phyloP scores from a whole-genome alignment of 2,329 filamentous ascomycete species.

The Microascus cirrosus region DNA sequence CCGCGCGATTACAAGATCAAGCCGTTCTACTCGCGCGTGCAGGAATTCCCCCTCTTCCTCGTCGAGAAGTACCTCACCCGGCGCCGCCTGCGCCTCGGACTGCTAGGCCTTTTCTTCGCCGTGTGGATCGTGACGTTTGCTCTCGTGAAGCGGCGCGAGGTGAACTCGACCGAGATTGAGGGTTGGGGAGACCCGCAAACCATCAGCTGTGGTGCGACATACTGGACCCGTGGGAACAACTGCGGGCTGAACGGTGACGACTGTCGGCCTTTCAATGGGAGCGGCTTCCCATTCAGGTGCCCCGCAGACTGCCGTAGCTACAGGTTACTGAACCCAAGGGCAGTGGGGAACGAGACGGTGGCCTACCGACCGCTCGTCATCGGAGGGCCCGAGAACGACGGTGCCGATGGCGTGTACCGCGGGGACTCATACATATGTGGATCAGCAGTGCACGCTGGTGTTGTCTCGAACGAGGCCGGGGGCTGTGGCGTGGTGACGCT shows the following conservation, averaged over 20 bases:
- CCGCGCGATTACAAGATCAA: slow-evolving; percentile 34
- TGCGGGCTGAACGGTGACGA: slow-evolving; percentile 66
- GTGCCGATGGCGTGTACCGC: slow-evolving; percentile 56
- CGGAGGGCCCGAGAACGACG: slow-evolving; percentile 43
- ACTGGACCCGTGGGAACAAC: slow-evolving; percentile 59
- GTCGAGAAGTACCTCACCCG: slow-evolving; percentile 52
- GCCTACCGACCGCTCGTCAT: slow-evolving; percentile 55
- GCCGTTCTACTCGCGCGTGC: slow-evolving; percentile 53
- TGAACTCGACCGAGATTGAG: slow-evolving; percentile 46
- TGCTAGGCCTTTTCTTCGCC: slow-evolving; percentile 49
- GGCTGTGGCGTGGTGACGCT: slow-evolving; percentile 75
- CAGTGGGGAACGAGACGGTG: slow-evolving; percentile 60
- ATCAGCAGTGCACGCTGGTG: slow-evolving; percentile 72
- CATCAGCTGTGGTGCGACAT: slow-evolving; percentile 56
- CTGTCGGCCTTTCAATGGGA: slow-evolving; percentile 65
- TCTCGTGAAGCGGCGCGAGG: slow-evolving; percentile 55
- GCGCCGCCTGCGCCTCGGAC: slow-evolving; percentile 42
- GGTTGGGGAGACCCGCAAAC: slow-evolving; percentile 55
- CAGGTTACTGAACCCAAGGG: slow-evolving; percentile 58
- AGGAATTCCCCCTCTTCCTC: slow-evolving; percentile 54
- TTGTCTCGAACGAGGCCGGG: slow-evolving; percentile 59
- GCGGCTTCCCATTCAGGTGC: slow-evolving; percentile 62
- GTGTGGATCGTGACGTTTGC: slow-evolving; percentile 61
- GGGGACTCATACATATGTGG: slow-evolving; percentile 84
- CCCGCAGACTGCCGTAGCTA: slow-evolving; percentile 59